Conservation (phyloP, 148 eudicot species). For the Fagopyrum homotropicum region DNA sequence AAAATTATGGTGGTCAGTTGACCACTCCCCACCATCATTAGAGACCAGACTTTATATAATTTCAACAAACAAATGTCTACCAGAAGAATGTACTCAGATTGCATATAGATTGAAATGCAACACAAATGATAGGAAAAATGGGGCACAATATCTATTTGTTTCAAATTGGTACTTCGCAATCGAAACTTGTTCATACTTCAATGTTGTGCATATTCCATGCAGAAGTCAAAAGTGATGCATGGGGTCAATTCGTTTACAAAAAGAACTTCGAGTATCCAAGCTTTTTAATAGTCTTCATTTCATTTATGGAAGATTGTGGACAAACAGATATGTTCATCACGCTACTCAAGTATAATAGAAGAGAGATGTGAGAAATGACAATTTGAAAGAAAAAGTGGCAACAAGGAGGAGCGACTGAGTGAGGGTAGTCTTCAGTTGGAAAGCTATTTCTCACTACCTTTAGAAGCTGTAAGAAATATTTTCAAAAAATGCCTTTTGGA, state of each 20-base stretch:
- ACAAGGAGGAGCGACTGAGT: background rate
- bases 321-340: background rate
- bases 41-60: conserved; percentile 8
- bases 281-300: background rate
- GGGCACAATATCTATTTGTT: background rate
- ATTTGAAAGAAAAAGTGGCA: background rate
- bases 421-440: background rate
- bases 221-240: background rate
- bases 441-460: background rate
- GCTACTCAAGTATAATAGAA: background rate
- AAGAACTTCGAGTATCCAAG: background rate
- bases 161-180: background rate
- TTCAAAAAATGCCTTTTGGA: background rate
- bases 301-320: background rate
- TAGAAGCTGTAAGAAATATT: background rate
- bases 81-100: no score
- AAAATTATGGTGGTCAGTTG: conserved; percentile 7
- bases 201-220: background rate
- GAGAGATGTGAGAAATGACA: background rate
- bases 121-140: no score
- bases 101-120: no score
- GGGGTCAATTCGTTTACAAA: background rate
- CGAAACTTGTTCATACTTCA: background rate
- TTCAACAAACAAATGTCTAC: no score
- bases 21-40: background rate